Evolutionary conservation across 768 basidiomycete species (phyloP).

Genomic region (Lepiota brunneoincarnata): DNA sequence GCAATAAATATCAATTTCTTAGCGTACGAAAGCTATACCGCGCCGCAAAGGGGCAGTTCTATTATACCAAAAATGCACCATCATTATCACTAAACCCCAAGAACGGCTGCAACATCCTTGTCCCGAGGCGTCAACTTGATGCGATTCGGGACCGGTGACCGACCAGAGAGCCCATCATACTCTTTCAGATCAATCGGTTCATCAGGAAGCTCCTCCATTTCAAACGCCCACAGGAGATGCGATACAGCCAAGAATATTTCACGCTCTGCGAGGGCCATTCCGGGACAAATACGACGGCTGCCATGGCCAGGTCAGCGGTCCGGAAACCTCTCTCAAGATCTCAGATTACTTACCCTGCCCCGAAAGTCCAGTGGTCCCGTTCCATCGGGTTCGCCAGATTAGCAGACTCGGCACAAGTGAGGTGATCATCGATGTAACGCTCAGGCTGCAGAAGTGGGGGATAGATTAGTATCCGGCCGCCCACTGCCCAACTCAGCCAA

Average conservation of each 20-base stretch:
- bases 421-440: slow-evolving; percentile 35
- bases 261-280: slow-evolving; percentile 40
- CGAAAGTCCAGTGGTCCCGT: slow-evolving; percentile 49
- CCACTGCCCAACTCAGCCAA: slow-evolving; percentile 19
- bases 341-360: slow-evolving; percentile 36
- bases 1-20: too few species aligned
- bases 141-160: slow-evolving; percentile 41
- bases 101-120: not conserved
- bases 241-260: slow-evolving; percentile 45
- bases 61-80: too few species aligned
- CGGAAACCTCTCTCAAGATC: not conserved
- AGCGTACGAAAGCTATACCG: too few species aligned
- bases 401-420: slow-evolving; percentile 36
- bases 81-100: too few species aligned
- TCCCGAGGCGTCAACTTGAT: slow-evolving; percentile 26
- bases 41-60: too few species aligned
- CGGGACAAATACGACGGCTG: slow-evolving; percentile 40
- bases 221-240: slow-evolving; percentile 45
- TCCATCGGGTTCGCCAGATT: slow-evolving; percentile 36
- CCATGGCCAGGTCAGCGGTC: too few species aligned
- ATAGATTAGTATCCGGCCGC: slow-evolving; percentile 13
- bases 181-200: slow-evolving; percentile 45
- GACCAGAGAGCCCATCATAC: slow-evolving; percentile 46
- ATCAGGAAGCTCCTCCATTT: slow-evolving; percentile 34
- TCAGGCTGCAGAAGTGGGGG: slow-evolving; percentile 30